These are phyloP conservation scores for Geotrichum klebahnii DNA, from an alignment of 1,139 yeast species.

Conservation along the genomic window DNA sequence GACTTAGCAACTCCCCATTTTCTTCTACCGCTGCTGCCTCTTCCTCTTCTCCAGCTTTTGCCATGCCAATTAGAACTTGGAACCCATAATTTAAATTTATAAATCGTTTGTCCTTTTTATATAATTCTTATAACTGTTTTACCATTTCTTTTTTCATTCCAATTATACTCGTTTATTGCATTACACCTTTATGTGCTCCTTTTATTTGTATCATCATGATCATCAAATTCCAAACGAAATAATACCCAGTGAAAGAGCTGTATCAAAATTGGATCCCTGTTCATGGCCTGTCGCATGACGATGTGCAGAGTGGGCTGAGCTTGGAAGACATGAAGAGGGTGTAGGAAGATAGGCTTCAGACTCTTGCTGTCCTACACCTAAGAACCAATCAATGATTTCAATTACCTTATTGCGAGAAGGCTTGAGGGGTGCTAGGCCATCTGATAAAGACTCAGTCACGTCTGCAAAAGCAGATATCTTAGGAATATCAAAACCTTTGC, in stretches of 20 bases:
- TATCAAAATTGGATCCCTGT: conserved; percentile 22
- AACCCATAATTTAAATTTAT: neutral
- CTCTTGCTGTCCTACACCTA: conserved; percentile 28
- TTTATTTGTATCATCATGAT: neutral
- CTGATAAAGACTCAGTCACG: too few species aligned
- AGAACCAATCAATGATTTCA: conserved; percentile 32
- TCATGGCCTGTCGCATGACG: conserved; percentile 16
- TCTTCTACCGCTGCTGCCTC: neutral
- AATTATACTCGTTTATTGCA: too few species aligned
- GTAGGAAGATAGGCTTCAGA: neutral
- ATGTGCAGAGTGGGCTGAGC: conserved; percentile 1
- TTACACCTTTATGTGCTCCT: too few species aligned
- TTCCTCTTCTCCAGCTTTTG: neutral
- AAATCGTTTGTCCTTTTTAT: neutral
- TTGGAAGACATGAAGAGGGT: too few species aligned
- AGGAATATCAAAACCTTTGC: too few species aligned
- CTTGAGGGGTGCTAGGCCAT: too few species aligned
- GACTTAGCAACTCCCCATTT: neutral
- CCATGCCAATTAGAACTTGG: conserved; percentile 2
- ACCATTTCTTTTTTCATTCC: neutral
- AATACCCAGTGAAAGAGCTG: conserved; percentile 16
- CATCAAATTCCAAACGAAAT: conserved; percentile 5
- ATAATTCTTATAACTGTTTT: too few species aligned
- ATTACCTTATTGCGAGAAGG: conserved; percentile 26
- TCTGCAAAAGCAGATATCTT: too few species aligned